phyloP scores from a whole-genome alignment of 129 eudicot genomes.

The Dittrichia graveolens region DNA sequence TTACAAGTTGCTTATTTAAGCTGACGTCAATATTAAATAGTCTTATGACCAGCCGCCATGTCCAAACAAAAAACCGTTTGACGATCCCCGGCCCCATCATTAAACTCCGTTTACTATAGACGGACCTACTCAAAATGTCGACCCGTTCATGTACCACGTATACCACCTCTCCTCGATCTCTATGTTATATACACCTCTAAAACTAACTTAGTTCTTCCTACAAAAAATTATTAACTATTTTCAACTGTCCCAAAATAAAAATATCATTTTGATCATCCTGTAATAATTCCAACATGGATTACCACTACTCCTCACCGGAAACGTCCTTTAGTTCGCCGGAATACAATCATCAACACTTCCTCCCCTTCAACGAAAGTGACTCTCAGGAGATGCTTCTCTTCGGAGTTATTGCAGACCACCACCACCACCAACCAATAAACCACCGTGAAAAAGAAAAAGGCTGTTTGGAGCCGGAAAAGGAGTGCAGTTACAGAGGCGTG shows the following conservation, averaged over 20 bases:
- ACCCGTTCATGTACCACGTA: constrained; percentile 13
- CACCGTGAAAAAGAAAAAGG: background rate
- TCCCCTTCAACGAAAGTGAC: constrained; percentile 45
- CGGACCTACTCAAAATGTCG: background rate
- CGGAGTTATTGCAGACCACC: constrained; percentile 27
- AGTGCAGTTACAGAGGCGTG: constrained; percentile 38
- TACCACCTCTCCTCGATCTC: background rate
- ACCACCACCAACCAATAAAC: background rate
- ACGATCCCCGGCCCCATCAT: constrained; percentile 4
- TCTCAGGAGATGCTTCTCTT: constrained; percentile 44
- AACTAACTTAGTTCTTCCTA: background rate
- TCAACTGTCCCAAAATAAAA: background rate
- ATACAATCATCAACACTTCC: constrained; percentile 12
- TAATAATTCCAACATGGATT: constrained; percentile 17
- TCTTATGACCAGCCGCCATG: constrained; percentile 28
- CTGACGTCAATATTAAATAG: background rate
- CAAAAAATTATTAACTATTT: background rate
- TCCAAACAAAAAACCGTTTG: constrained; percentile 24
- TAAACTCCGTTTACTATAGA: background rate
- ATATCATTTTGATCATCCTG: background rate
- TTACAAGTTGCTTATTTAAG: background rate
- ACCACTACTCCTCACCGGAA: background rate
- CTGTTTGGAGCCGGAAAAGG: background rate
- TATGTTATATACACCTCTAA: background rate
- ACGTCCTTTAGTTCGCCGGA: constrained; percentile 22